Conservation (phyloP, 2,329 filamentous ascomycete genomes). For the Colletotrichum sp. region DNA sequence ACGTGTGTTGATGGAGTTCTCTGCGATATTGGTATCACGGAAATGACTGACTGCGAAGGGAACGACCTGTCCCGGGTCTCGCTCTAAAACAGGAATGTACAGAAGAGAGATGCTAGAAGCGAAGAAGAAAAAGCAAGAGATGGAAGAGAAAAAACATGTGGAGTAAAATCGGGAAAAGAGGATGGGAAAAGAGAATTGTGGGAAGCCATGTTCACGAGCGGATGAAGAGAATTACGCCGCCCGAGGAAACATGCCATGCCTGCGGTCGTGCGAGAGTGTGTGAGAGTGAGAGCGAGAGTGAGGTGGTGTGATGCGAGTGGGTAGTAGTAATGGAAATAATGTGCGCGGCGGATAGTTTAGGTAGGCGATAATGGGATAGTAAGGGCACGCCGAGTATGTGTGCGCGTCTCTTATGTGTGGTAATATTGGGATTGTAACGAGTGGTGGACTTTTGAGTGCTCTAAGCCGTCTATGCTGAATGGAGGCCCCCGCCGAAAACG, state of each 20-base stretch:
- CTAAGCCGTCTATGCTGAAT: conserved; percentile 23
- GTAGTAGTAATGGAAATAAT: neutral
- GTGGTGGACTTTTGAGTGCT: conserved; percentile 22
- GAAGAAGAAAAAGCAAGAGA: neutral
- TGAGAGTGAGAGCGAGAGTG: neutral
- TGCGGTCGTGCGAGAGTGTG: conserved; percentile 1
- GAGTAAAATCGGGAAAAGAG: neutral
- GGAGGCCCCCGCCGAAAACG: conserved; percentile 18
- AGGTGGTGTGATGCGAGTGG: neutral
- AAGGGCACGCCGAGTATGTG: conserved; percentile 3
- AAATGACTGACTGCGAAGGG: conserved; percentile 24
- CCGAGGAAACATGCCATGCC: neutral
- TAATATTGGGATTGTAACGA: conserved; percentile 18
- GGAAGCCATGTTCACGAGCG: conserved; percentile 19
- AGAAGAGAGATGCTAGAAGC: conserved; percentile 20
- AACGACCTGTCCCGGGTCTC: conserved; percentile 25
- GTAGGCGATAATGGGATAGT: neutral
- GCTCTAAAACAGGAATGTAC: conserved; percentile 22
- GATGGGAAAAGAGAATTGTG: neutral
- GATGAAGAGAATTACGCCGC: conserved; percentile 19
- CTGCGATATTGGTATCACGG: conserved; percentile 24
- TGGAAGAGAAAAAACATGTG: neutral
- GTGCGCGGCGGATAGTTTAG: neutral
- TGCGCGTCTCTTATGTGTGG: neutral
- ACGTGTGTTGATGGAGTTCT: neutral